A percentile compares a stretch with the other conserved stretches of the same genome.
Conservation (phyloP, 176 grass and related monocot genomes). For the Echinochloa phyllopogon region DNA sequence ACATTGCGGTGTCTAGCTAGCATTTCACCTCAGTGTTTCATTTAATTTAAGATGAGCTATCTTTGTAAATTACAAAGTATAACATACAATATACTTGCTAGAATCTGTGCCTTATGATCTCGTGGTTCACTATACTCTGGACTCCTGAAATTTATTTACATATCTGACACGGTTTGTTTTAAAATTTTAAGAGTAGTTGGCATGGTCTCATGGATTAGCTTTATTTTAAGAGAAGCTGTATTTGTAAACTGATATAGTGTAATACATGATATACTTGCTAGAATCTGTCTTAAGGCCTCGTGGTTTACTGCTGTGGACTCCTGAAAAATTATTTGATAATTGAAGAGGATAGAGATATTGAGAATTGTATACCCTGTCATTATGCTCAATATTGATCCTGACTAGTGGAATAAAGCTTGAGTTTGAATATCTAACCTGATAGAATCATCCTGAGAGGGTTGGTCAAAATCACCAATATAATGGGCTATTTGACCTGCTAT, state of each 20-base stretch:
- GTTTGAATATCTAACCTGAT: slow-evolving; percentile 21
- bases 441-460: not conserved
- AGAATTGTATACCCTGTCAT: slow-evolving; percentile 9
- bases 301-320: slow-evolving; percentile 15
- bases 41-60: not conserved
- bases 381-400: slow-evolving; percentile 5
- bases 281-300: slow-evolving; percentile 26
- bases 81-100: slow-evolving; percentile 23
- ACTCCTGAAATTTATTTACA: slow-evolving; percentile 24
- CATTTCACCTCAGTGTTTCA: not conserved
- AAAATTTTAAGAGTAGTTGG: too few relatives aligned
- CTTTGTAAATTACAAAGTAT: slow-evolving; percentile 5
- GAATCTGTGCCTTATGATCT: slow-evolving; percentile 17
- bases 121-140: slow-evolving; percentile 5
- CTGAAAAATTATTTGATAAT: slow-evolving; percentile 23
- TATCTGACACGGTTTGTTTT: not conserved
- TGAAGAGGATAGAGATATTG: not conserved
- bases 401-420: slow-evolving; percentile 5
- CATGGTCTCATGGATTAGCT: not conserved
- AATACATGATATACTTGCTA: slow-evolving; percentile 23
- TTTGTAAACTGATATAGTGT: slow-evolving; percentile 1
- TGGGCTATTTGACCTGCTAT: not conserved
- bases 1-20: not conserved
- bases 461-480: slow-evolving; percentile 16
- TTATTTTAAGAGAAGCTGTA: not conserved